These are phyloP conservation scores for Colletotrichum sp. DNA, from an alignment of 2,329 filamentous ascomycete species.

Conservation along the genomic window DNA sequence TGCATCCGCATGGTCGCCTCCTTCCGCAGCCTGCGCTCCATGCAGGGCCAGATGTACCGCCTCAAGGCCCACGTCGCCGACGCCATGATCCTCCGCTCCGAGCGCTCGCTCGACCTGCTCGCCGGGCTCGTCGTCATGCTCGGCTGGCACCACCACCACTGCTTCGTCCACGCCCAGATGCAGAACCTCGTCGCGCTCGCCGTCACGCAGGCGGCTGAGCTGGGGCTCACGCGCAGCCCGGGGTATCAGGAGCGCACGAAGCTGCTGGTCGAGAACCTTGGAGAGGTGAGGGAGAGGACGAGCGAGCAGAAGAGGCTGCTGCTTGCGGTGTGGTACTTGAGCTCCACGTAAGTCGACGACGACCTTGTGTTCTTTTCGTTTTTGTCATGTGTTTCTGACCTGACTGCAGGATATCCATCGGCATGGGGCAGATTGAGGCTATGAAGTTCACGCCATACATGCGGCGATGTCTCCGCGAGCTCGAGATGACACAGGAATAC, in stretches of 20 bases:
- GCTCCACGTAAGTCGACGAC: slow-evolving; percentile 46
- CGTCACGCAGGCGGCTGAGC: slow-evolving; percentile 50
- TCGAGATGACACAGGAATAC: slow-evolving; percentile 49
- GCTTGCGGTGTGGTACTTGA: slow-evolving; percentile 59
- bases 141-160: slow-evolving; percentile 59
- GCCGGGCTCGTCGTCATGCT: slow-evolving; percentile 53
- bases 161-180: slow-evolving; percentile 56
- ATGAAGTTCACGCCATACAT: slow-evolving; percentile 57
- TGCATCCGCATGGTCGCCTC: slow-evolving; percentile 56
- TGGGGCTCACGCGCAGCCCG: slow-evolving; percentile 48
- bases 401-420: slow-evolving; percentile 39
- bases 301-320: slow-evolving; percentile 58
- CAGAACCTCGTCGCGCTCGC: slow-evolving; percentile 55
- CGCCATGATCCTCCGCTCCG: slow-evolving; percentile 53
- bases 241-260: slow-evolving; percentile 45
- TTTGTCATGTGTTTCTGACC: slow-evolving; percentile 19
- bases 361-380: fast-evolving
- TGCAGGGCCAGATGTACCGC: slow-evolving; percentile 54
- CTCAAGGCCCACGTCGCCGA: slow-evolving; percentile 52
- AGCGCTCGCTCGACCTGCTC: slow-evolving; percentile 55
- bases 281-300: slow-evolving; percentile 41
- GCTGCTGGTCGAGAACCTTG: slow-evolving; percentile 45
- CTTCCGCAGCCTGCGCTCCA: slow-evolving; percentile 49
- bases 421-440: slow-evolving; percentile 49
- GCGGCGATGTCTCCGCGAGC: slow-evolving; percentile 50